Evolutionary conservation across 1,139 yeast species (phyloP).

Genomic region (Yamadazyma triangularis): DNA sequence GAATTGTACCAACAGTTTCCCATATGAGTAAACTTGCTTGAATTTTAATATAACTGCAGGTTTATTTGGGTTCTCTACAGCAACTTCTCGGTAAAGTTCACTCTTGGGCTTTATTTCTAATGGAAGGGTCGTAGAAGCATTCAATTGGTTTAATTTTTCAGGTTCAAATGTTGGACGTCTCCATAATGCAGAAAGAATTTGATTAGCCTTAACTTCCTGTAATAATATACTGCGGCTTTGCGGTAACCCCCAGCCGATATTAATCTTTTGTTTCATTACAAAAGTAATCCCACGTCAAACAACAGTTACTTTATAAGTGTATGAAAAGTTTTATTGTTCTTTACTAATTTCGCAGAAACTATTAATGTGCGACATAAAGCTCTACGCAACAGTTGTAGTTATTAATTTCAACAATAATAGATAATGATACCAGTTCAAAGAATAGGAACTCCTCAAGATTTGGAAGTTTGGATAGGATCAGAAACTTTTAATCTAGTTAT

Average conservation of each 20-base stretch:
- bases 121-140: constrained; percentile 38
- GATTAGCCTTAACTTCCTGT: constrained; percentile 1
- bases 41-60: constrained; percentile 19
- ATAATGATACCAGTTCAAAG: constrained; percentile 57
- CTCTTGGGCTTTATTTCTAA: constrained; percentile 25
- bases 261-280: too few relatives aligned
- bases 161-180: background rate
- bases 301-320: too few relatives aligned
- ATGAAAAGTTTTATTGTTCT: too few relatives aligned
- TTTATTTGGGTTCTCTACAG: constrained; percentile 15
- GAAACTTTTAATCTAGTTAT: constrained; percentile 47
- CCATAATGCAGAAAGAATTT: constrained; percentile 4
- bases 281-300: too few relatives aligned
- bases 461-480: constrained; percentile 59
- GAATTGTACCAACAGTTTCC: constrained; percentile 38
- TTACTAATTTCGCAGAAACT: too few relatives aligned
- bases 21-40: constrained; percentile 35
- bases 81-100: constrained; percentile 26
- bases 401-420: too few relatives aligned
- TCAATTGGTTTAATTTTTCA: constrained; percentile 16
- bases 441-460: constrained; percentile 56
- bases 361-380: too few relatives aligned
- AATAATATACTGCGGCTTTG: background rate
- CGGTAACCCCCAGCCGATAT: background rate
- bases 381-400: too few relatives aligned